These are phyloP conservation scores for Fusarium kyushuense DNA, from an alignment of 2,329 filamentous ascomycete genomes.

Conservation along the genomic window DNA sequence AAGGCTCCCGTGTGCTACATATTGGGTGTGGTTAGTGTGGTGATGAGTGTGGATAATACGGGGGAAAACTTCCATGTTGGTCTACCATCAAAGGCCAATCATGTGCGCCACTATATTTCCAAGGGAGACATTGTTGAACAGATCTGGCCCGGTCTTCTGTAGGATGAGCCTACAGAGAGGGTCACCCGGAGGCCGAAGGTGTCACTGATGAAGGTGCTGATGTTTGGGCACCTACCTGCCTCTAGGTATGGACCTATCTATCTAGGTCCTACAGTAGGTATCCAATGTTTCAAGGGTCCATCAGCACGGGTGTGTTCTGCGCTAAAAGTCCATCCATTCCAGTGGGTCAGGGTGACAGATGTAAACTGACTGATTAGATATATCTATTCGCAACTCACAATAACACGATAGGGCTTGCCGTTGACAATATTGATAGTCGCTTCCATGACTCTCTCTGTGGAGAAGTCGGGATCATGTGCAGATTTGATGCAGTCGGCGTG, in stretches of 20 bases:
- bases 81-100: slow-evolving; percentile 24
- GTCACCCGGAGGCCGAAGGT: slow-evolving; percentile 20
- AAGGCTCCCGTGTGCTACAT: slow-evolving; percentile 30
- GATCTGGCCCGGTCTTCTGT: slow-evolving; percentile 6
- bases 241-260: no score
- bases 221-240: not conserved
- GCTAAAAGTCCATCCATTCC: slow-evolving; percentile 19
- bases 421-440: slow-evolving; percentile 10
- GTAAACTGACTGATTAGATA: not conserved
- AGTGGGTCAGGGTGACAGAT: slow-evolving; percentile 3
- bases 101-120: slow-evolving; percentile 11
- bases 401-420: not conserved
- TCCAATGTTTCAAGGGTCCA: slow-evolving; percentile 37
- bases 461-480: slow-evolving; percentile 34
- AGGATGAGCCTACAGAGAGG: slow-evolving; percentile 5
- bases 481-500: slow-evolving; percentile 13
- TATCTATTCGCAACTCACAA: slow-evolving; percentile 1
- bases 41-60: slow-evolving; percentile 38
- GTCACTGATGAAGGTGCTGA: slow-evolving; percentile 10
- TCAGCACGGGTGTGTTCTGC: slow-evolving; percentile 12
- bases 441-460: slow-evolving; percentile 30
- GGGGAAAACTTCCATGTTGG: slow-evolving; percentile 11
- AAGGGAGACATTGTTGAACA: slow-evolving; percentile 17
- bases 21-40: slow-evolving; percentile 37
- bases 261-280: no score